Base-by-base conservation (phyloP, 2,329 filamentous ascomycete species). In the Sphaerulina vaccinii region DNA sequence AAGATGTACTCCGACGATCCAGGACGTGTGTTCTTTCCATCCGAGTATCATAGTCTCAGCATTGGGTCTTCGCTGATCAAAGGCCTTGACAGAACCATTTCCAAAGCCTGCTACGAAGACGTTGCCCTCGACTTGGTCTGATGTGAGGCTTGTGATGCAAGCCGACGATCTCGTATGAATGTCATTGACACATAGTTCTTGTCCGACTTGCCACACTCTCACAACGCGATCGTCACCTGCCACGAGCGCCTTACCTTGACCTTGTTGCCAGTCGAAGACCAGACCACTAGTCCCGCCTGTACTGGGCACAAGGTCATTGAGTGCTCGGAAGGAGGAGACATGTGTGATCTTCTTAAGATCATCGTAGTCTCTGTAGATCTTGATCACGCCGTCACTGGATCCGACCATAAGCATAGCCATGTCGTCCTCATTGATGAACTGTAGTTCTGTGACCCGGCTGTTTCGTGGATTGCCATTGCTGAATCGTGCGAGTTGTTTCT, bases 211-310 rank as follows among this genome's bases (percentile, higher is more conserved):
- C 93, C 93, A 99, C 27, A 97, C 89, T 29, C 91, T 83, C 62
- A 99, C 96, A 27, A 96, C 88, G 52, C 93, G 88, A 48, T 96
- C 90, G 68, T 99, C 93, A 38, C 93, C 93, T 9, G 93, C 93
- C 24, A 97, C 93, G n/a, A 99, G 79, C 6, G 95, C 86, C 55
- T 90, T 88, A 6, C 93, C 93, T 61, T 90, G 89, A n/a, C 95
- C 91, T 73, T 99, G 93, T 69, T 97, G 92, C 93, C 93, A 99
- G 70, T 99, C 92, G 68, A 97, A 95, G 21, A 97, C 92, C 72
- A 99, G 86, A 18, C 93, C 93, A 1, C 91, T 91, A 69, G 96
- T 95, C 65, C 91, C 87, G 29, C 63, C 62, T 64, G 92, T 96
- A 69, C 89, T 95, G 3, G 91, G 90, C 5, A 97, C 87, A 68